Conservation (phyloP, 208 protist species). For the Trypanosoma boissoni region DNA sequence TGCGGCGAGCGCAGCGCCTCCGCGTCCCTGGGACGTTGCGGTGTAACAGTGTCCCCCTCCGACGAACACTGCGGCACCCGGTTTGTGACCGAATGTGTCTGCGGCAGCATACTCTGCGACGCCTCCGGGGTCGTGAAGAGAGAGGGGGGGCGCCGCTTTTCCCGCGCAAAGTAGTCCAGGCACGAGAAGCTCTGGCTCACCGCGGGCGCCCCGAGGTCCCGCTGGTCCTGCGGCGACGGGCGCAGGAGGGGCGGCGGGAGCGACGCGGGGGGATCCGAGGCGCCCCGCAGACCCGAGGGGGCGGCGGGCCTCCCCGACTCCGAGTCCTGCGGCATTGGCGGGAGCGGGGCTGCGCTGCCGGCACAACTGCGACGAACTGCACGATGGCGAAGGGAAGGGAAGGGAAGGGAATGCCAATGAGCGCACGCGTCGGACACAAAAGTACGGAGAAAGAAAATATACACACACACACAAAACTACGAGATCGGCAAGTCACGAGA, state of each 20-base stretch:
- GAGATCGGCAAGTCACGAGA: slow-evolving; percentile 8
- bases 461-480: slow-evolving; percentile 3
- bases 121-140: slow-evolving; percentile 30
- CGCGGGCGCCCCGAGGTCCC: not conserved
- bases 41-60: too few relatives aligned
- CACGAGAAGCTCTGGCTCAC: not conserved
- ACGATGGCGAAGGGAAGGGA: too few relatives aligned
- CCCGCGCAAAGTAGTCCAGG: not conserved
- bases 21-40: too few relatives aligned
- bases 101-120: not conserved
- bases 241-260: not conserved
- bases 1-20: too few relatives aligned
- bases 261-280: too few relatives aligned
- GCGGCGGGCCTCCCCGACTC: too few relatives aligned
- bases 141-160: slow-evolving; percentile 49
- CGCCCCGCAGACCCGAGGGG: too few relatives aligned
- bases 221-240: not conserved
- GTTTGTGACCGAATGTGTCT: not conserved
- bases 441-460: slow-evolving; percentile 6
- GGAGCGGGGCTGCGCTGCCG: too few relatives aligned
- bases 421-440: too few relatives aligned
- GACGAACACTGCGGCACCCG: not conserved
- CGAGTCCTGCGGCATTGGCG: too few relatives aligned
- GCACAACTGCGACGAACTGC: too few relatives aligned
- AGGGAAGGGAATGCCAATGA: too few relatives aligned